Evolutionary conservation across 1,139 yeast species (phyloP), one percentile per base, ranked within the genome.

Genomic region (Komagataea norvegica): DNA sequence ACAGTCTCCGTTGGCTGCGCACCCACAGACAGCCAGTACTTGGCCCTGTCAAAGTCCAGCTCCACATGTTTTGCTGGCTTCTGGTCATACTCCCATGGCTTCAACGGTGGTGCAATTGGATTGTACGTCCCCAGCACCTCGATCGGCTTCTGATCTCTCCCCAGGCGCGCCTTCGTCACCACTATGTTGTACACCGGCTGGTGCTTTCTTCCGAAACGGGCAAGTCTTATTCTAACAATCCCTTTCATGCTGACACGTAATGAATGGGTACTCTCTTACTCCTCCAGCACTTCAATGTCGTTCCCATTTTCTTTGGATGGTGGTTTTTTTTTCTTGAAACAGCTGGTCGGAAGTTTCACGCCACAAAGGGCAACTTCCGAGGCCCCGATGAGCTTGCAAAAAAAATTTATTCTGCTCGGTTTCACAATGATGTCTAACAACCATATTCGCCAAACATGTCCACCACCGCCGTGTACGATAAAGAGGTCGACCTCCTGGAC

Each of bases 1-100:
- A 89, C 95, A 5, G 93, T 70, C 31, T 84, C 89, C 24, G 93
- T 79, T 5, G 96, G 95, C 58, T 85, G 95, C 2, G 97, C 98
- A n/a, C 99, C 99, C 13, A 87, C 95, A 55, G 96, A 96, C 31
- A 91, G 67, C 99, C 99, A 91, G 64, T 91, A 93, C 61, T 87
- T 87, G n/a, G 96, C 78, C 50, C 96, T 77, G 48, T 79, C 79
- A 57, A 91, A 87, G 59, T 91, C 97, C 33, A 91, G 67, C 49
- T 78, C 74, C 28, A 91, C 75, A 51, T 88, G 88, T 59, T 91
- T 91, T 38, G 74, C 70, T 17, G 93, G 87, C 47, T 73, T 68
- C 31, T 67, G 62, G n/a, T 79, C 77, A 17, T 65, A 68, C 47
- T 65, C 69, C 54, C 80, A 83, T 25, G 94, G 85, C 46, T 65